Evolutionary conservation across 1,284 basidiomycete species (phyloP).

Genomic region (Moniliella sp.): DNA sequence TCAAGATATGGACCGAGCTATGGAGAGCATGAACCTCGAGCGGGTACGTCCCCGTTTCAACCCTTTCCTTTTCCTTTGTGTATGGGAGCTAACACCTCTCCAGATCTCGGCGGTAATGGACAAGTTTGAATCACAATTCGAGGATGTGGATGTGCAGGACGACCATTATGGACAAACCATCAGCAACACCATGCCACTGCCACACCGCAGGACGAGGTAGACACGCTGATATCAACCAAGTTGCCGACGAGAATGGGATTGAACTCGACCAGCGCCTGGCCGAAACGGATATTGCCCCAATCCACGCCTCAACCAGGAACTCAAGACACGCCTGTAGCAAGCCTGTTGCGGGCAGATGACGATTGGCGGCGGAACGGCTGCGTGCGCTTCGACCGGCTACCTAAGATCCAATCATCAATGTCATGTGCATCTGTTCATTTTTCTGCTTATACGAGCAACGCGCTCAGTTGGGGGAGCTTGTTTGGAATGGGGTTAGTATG

Average conservation of each 20-base stretch:
- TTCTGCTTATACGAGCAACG: too few species aligned
- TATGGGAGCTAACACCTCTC: too few species aligned
- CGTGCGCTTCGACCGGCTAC: constrained; percentile 25
- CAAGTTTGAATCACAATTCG: constrained; percentile 89
- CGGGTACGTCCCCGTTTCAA: constrained; percentile 52
- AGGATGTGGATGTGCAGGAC: constrained; percentile 91
- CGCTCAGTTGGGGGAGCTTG: too few species aligned
- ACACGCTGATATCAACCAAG: constrained; percentile 70
- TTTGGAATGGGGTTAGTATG: too few species aligned
- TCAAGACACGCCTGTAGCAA: too few species aligned
- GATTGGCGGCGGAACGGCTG: constrained; percentile 7
- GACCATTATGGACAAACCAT: constrained; percentile 95
- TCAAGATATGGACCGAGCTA: constrained; percentile 94
- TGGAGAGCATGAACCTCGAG: constrained; percentile 98
- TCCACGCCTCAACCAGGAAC: too few species aligned
- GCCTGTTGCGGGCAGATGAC: too few species aligned
- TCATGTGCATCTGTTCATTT: too few species aligned
- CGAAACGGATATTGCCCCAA: too few species aligned
- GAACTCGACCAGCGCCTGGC: constrained; percentile 73
- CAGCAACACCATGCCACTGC: constrained; percentile 72
- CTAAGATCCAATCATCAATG: too few species aligned
- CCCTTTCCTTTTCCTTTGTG: too few species aligned
- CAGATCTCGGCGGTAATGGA: constrained; percentile 99
- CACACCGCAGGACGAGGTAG: constrained; percentile 93
- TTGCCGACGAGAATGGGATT: constrained; percentile 89